Percentiles rank a stretch among this genome's conserved stretches.
Evolutionary conservation across 2,329 filamentous ascomycete genomes (phyloP).

Genomic region (Aureobasidium sp.): DNA sequence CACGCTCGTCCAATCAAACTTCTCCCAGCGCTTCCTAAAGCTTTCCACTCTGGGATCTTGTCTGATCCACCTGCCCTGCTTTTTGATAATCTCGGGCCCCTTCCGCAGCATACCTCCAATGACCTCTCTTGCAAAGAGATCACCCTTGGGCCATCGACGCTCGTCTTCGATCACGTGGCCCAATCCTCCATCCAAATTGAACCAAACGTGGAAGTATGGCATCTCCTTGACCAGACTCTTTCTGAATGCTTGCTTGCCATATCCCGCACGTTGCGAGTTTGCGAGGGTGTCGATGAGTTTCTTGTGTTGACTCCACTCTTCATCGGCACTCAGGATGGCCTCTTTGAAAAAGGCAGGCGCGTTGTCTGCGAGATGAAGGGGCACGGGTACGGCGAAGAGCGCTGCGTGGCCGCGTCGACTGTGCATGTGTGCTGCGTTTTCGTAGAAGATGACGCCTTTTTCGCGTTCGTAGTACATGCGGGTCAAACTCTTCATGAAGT

Average conservation of each 20-base stretch:
- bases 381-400: conserved; percentile 78
- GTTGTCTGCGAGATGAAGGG: conserved; percentile 82
- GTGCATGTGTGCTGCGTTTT: conserved; percentile 80
- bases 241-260: conserved; percentile 77
- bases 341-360: conserved; percentile 94
- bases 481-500: conserved; percentile 96
- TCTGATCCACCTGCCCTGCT: conserved; percentile 77
- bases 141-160: conserved; percentile 77
- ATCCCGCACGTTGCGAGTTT: conserved; percentile 51
- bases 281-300: conserved; percentile 85
- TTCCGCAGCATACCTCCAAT: conserved; percentile 86
- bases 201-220: conserved; percentile 99
- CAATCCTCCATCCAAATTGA: conserved; percentile 81
- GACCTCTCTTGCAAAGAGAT: conserved; percentile 87
- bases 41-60: conserved; percentile 62
- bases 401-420: conserved; percentile 70
- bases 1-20: conserved; percentile 81
- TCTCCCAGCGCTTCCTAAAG: conserved; percentile 80
- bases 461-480: conserved; percentile 92
- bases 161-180: conserved; percentile 89
- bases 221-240: conserved; percentile 83
- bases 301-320: conserved; percentile 92
- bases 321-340: conserved; percentile 78
- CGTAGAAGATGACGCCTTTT: conserved; percentile 91
- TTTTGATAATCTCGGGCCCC: conserved; percentile 76